Evolutionary conservation across 2,329 filamentous ascomycete species (phyloP).

Genomic region (Neopestalotiopsis clavispora): DNA sequence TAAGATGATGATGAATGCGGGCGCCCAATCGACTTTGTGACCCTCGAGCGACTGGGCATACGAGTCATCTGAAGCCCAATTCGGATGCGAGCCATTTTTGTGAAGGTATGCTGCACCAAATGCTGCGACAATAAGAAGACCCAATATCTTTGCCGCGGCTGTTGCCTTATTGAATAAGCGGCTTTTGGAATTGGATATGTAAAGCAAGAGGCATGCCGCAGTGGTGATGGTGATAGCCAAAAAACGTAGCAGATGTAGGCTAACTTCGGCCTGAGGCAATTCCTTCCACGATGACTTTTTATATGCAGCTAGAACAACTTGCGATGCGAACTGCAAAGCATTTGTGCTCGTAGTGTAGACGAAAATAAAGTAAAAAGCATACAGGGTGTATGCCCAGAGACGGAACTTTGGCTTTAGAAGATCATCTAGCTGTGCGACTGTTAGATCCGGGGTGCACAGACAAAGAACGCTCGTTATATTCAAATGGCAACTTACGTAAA

Average conservation of each 20-base stretch:
- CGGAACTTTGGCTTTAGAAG: not conserved
- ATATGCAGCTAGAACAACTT: not conserved
- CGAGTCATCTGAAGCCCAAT: not conserved
- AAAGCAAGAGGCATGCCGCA: not conserved
- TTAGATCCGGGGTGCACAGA: not conserved
- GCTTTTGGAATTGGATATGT: not conserved
- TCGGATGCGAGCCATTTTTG: not conserved
- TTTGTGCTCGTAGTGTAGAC: conserved; percentile 2
- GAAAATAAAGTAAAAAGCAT: conserved; percentile 3
- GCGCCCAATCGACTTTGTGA: not conserved
- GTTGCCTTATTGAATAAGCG: not conserved
- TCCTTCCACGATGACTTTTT: not conserved
- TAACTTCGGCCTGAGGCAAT: not conserved
- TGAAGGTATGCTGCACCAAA: not conserved
- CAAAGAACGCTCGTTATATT: not conserved
- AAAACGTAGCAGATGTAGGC: not conserved
- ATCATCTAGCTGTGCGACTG: not conserved
- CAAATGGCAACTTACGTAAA: not conserved
- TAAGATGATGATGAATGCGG: not conserved
- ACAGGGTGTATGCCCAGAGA: not conserved
- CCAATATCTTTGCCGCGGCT: not conserved
- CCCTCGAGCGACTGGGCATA: not conserved
- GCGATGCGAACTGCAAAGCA: not conserved
- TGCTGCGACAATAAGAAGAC: not conserved
- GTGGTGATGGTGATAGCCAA: not conserved